Base-by-base conservation (phyloP, 345 rosid genomes). In the Psidium guajava region DNA sequence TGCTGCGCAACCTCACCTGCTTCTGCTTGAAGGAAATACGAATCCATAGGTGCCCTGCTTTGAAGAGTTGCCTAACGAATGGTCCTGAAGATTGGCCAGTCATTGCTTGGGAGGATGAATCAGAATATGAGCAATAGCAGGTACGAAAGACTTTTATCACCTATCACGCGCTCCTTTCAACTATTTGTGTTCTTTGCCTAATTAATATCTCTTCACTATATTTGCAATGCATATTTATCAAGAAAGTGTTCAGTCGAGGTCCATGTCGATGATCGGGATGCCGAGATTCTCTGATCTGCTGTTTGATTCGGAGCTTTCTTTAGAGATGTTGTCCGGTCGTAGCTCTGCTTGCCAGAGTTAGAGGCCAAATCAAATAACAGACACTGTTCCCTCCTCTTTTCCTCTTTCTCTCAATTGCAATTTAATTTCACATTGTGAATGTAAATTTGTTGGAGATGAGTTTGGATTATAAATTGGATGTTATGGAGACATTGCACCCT, bases 201-300 rank as follows among this genome's bases (percentile, higher is more conserved):
- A 64, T 44, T 15, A 64, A 16, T 28, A 28, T 32, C 22, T 8
- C 44, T 16, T 64, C 44, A 16, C 11, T 8, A 10, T 61, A 27
- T 1, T 14, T 5, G 74, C 40, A 15, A 40, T 61, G 73, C 8
- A 59, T 59, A 59, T 13, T n/a, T 58, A 59, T n/a, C 69, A 6
- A 59, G 14, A 91, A 40, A 0, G 93, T 88, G 53, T 93, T 1
- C 77, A 83, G 12, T 75, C 44, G 21, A 92, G 92, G 84, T 92
- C 90, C 18, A 93, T 91, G 84, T 92, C 90, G 21, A 93, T 91
- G 15, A 89, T 85, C 1, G 91, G 94, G 80, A 93, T 84, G 8
- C 87, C 59, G 64, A n/a, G 42, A 27, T 42, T 42, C 25, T 44
- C 32, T 18, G 36, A 14, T 3, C 59, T 1, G 22, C 54, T 12